phyloP scores from a whole-genome alignment of 768 basidiomycete species.

The Suillus brevipes region DNA sequence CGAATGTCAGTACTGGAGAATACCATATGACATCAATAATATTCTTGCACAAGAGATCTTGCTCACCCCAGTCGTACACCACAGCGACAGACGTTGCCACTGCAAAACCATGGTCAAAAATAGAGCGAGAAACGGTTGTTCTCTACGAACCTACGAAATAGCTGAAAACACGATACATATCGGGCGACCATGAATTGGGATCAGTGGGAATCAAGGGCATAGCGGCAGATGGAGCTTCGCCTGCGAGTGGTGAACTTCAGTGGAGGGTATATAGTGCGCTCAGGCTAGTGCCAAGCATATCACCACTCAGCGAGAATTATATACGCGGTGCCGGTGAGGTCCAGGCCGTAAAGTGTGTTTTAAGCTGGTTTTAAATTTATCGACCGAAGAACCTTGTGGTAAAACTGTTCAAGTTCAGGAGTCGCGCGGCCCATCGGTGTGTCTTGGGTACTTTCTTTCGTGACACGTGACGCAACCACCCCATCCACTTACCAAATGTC shows the following conservation, averaged over 20 bases:
- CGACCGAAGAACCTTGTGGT: neutral
- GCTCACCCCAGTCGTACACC: neutral
- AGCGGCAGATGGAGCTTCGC: neutral
- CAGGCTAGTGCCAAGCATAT: too few relatives aligned
- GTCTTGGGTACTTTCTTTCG: too few relatives aligned
- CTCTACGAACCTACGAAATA: neutral
- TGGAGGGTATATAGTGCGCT: neutral
- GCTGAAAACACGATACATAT: neutral
- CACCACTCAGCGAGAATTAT: neutral
- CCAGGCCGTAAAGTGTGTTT: neutral
- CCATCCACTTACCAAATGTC: too few relatives aligned
- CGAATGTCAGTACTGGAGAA: neutral
- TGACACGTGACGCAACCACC: too few relatives aligned
- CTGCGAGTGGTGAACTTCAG: neutral
- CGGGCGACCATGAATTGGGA: neutral
- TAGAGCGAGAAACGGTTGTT: neutral
- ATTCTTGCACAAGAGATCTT: neutral
- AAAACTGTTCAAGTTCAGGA: neutral
- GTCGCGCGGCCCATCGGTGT: neutral
- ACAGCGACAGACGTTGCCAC: neutral
- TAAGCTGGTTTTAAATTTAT: neutral
- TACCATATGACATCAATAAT: neutral
- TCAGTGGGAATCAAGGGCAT: conserved; percentile 1
- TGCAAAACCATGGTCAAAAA: neutral
- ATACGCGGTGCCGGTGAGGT: neutral